Conservation (phyloP, 202 grass and related monocot genomes). For the Miscanthus sacchariflorus region DNA sequence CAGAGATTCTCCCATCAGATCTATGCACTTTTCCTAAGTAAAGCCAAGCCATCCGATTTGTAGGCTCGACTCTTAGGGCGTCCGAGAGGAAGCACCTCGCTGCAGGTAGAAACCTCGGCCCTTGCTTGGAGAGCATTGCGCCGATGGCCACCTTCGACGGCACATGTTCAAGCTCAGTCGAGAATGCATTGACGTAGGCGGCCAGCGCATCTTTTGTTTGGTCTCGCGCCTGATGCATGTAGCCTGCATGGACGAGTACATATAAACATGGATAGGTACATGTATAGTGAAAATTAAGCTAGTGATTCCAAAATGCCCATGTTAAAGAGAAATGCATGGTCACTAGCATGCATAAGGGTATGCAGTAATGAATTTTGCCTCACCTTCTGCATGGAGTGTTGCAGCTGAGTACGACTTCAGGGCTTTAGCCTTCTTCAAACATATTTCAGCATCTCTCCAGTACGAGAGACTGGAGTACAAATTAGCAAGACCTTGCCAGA, state of each 20-base stretch:
- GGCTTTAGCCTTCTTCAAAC: constrained; percentile 83
- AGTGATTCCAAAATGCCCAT: not conserved
- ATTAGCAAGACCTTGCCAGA: constrained; percentile 94
- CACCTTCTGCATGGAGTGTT: constrained; percentile 80
- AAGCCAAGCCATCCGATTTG: constrained; percentile 83
- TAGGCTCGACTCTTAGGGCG: constrained; percentile 81
- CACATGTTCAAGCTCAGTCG: constrained; percentile 65
- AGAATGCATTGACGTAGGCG: constrained; percentile 67
- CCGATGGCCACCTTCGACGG: constrained; percentile 79
- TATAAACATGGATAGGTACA: not conserved
- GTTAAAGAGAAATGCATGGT: not conserved
- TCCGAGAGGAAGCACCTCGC: constrained; percentile 88
- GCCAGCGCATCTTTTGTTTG: constrained; percentile 58
- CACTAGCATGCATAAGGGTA: not conserved
- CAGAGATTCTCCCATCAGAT: constrained; percentile 62
- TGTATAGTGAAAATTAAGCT: not conserved
- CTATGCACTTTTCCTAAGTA: constrained; percentile 78
- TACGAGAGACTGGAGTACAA: constrained; percentile 79
- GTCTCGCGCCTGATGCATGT: constrained; percentile 59
- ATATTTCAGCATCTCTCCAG: constrained; percentile 84
- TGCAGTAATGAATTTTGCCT: not conserved
- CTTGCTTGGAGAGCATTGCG: constrained; percentile 66
- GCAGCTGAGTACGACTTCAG: constrained; percentile 74
- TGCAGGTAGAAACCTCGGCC: constrained; percentile 70
- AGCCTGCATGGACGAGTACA: constrained; percentile 45